Percentiles rank a stretch among this genome's conserved stretches.
These are phyloP conservation scores for Sordariomycetes sp. DNA, from an alignment of 2,329 filamentous ascomycete genomes.

Conservation along the genomic window DNA sequence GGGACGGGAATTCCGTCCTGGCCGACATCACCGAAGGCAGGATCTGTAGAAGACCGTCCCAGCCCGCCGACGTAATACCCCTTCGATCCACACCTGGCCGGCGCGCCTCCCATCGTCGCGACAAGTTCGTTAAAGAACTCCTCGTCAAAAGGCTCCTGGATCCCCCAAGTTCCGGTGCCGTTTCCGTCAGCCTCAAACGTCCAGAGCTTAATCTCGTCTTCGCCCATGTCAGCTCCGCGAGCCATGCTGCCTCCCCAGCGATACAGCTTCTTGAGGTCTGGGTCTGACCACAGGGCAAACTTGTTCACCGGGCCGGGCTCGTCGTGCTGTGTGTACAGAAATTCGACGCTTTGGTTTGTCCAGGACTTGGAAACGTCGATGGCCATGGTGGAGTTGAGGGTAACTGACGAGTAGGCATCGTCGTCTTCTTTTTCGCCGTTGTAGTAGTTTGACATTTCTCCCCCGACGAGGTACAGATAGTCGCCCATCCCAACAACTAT, in stretches of 20 bases:
- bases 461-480: constrained; percentile 28
- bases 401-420: constrained; percentile 1
- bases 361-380: constrained; percentile 21
- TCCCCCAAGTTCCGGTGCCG: constrained; percentile 21
- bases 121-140: constrained; percentile 25
- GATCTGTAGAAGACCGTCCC: constrained; percentile 13
- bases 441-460: constrained; percentile 17
- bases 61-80: constrained; percentile 23
- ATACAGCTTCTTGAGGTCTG: constrained; percentile 17
- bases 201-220: constrained; percentile 13
- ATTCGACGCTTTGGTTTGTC: constrained; percentile 20
- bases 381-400: constrained; percentile 23
- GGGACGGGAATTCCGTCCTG: constrained; percentile 10
- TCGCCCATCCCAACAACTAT: constrained; percentile 17
- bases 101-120: constrained; percentile 17
- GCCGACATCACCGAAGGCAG: constrained; percentile 9
- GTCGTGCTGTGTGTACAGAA: constrained; percentile 17
- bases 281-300: constrained; percentile 22
- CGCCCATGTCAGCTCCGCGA: not conserved
- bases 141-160: constrained; percentile 14
- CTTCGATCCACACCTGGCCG: constrained; percentile 11
- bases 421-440: constrained; percentile 12
- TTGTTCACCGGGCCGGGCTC: constrained; percentile 16
- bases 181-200: constrained; percentile 18
- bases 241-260: constrained; percentile 21